Evolutionary conservation across 108 stramenopile genomes (phyloP), one percentile per base, ranked within the genome.

Genomic region (Hondaea fermentalgiana): DNA sequence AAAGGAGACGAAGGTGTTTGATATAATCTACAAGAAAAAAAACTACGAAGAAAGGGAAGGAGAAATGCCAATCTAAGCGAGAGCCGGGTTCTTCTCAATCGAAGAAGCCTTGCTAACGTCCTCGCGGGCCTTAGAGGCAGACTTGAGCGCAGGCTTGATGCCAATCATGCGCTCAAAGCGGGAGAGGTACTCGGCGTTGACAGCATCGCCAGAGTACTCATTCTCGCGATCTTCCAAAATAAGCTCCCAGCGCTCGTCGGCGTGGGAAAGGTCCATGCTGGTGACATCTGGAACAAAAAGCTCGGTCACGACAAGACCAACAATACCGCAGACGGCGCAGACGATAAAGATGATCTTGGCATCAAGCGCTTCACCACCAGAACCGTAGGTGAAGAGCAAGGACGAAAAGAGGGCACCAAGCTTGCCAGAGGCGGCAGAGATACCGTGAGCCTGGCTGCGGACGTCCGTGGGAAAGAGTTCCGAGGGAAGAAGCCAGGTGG

Each of bases 401-500:
- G 76, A 45, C 6, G 76, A 88, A 4, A 88, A 47, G 45, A 88
- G 72, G 17, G 91, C 92, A 21, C 92, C 88, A 35, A 90, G 57
- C 83, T 93, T 94, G 43, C 94, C 94, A 28, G 89, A 89, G 5
- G 94, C 94, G 16, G 94, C 94, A 4, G 91, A 92, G 44, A 95
- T 60, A 0, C 94, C 94, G 55, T 94, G 93, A 49, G 88, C 60
- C 35, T 93, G 91, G 60, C 90, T 60, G 0, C 94, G 91, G 16
- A 93, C 89, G 23, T 92, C 69, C 28, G 92, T 89, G 19, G 94
- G 93, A 57, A 93, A 95, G 44, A 90, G 89, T 87, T 93, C 93
- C 5, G 92, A 90, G 44, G 94, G 94, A 57, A 95, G 91, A n/a
- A 95, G 91, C 89, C 91, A 94, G 0, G 94, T 94, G 29, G 93